phyloP scores from a whole-genome alignment of 2,329 filamentous ascomycete genomes.

The Trichoderma brevicompactum region DNA sequence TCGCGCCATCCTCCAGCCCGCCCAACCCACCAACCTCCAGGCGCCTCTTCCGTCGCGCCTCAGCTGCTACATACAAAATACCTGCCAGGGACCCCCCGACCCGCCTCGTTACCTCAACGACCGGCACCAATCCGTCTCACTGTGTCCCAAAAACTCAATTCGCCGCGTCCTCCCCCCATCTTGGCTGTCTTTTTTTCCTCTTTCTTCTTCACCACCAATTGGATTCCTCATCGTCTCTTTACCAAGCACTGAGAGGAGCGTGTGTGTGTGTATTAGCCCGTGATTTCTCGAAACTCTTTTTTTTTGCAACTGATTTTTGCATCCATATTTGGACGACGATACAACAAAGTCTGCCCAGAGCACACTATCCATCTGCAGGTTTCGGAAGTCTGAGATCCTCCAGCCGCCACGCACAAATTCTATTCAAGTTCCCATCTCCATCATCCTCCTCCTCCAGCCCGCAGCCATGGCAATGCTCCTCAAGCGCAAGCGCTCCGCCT shows the following conservation, averaged over 20 bases:
- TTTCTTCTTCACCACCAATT: neutral
- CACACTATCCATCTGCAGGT: too few species aligned
- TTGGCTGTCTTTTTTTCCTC: neutral
- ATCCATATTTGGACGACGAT: too few species aligned
- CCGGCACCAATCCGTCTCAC: slow-evolving; percentile 5
- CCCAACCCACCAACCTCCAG: neutral
- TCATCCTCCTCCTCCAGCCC: neutral
- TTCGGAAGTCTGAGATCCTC: too few species aligned
- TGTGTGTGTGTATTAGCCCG: neutral
- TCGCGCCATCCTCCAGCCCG: neutral
- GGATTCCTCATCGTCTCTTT: neutral
- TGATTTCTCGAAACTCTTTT: neutral
- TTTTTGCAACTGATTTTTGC: too few species aligned
- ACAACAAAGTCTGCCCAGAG: too few species aligned
- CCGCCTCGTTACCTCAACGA: slow-evolving; percentile 23
- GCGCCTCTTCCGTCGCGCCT: slow-evolving; percentile 1
- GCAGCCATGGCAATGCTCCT: slow-evolving; percentile 50
- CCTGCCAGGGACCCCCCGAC: neutral
- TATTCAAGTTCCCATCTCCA: neutral
- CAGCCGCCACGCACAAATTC: neutral
- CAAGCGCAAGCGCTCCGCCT: slow-evolving; percentile 68
- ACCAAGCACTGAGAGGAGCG: neutral
- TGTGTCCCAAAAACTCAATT: slow-evolving; percentile 22
- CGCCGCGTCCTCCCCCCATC: neutral
- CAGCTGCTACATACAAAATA: slow-evolving; percentile 18